phyloP scores from a whole-genome alignment of 441 rosid genomes.

The Gossypium laxum region DNA sequence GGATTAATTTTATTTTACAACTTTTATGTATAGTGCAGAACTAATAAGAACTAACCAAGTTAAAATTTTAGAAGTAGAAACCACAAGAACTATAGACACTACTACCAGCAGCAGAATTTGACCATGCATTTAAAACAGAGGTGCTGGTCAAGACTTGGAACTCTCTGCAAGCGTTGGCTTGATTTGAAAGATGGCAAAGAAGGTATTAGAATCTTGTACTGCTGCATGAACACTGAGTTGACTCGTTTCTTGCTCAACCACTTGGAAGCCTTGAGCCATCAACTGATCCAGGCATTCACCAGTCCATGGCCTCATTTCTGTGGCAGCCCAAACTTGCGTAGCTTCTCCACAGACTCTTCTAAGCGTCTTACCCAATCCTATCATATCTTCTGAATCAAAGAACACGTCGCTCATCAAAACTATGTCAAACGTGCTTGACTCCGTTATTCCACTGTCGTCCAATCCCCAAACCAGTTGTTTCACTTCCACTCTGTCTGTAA shows the following conservation, averaged over 20 bases:
- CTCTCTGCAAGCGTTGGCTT: conserved; percentile 7
- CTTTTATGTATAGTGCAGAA: too few relatives aligned
- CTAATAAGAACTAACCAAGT: too few relatives aligned
- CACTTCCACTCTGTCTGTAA: conserved; percentile 18
- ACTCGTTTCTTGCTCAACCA: conserved; percentile 17
- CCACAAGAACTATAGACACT: too few relatives aligned
- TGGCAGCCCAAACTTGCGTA: conserved; percentile 17
- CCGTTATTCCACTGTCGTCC: conserved; percentile 15
- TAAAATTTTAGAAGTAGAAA: too few relatives aligned
- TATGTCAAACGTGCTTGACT: conserved; percentile 17
- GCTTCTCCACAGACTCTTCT: conserved; percentile 3
- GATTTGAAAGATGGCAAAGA: conserved; percentile 15
- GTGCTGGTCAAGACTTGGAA: background rate
- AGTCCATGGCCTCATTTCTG: conserved; percentile 24
- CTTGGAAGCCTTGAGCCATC: conserved; percentile 19
- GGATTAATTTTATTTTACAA: too few relatives aligned
- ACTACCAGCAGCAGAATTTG: too few relatives aligned
- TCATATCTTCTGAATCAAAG: conserved; percentile 18
- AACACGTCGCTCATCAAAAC: conserved; percentile 35
- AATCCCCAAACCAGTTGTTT: conserved; percentile 29
- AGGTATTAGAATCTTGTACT: background rate
- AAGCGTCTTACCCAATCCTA: conserved; percentile 21
- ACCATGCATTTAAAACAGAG: background rate
- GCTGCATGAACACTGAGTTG: background rate
- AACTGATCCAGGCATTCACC: conserved; percentile 22